Conservation (phyloP, 2,329 filamentous ascomycete genomes). For the Rachicladosporium sp. region DNA sequence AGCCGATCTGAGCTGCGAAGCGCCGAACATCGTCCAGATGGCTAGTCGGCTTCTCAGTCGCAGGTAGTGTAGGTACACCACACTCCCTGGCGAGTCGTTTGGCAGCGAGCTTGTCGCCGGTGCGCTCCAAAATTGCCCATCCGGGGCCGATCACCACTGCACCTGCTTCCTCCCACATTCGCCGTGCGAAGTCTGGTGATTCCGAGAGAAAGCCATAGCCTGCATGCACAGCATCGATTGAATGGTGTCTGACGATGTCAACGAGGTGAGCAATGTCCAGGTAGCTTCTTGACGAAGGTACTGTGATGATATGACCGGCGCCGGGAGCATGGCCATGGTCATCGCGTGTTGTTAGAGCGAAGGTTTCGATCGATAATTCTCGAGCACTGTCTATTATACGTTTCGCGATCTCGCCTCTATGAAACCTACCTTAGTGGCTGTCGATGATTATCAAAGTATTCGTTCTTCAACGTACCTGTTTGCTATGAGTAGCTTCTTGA, state of each 20-base stretch:
- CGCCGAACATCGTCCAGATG: slow-evolving; percentile 29
- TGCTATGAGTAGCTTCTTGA: slow-evolving; percentile 18
- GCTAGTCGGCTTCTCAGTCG: slow-evolving; percentile 33
- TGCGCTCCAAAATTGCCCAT: slow-evolving; percentile 43
- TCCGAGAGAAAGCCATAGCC: slow-evolving; percentile 54
- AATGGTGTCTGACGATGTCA: slow-evolving; percentile 34
- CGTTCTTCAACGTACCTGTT: slow-evolving; percentile 12
- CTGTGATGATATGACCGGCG: slow-evolving; percentile 38
- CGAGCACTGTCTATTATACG: slow-evolving; percentile 48
- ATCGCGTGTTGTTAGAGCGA: slow-evolving; percentile 42
- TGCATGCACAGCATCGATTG: slow-evolving; percentile 45
- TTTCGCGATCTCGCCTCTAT: slow-evolving; percentile 51
- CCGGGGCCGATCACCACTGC: slow-evolving; percentile 42
- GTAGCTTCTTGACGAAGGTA: slow-evolving; percentile 41
- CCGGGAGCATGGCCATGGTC: slow-evolving; percentile 44
- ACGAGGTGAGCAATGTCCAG: slow-evolving; percentile 40
- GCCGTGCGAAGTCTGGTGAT: slow-evolving; percentile 36
- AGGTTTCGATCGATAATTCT: slow-evolving; percentile 45
- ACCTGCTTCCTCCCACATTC: slow-evolving; percentile 36
- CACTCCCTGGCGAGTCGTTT: slow-evolving; percentile 40
- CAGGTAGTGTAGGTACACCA: slow-evolving; percentile 40
- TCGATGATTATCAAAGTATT: not conserved
- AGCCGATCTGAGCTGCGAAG: slow-evolving; percentile 48
- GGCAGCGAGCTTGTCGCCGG: slow-evolving; percentile 45
- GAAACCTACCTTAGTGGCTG: not conserved